A percentile compares a stretch with the other conserved stretches of the same genome.
phyloP scores from a whole-genome alignment of 2,329 filamentous ascomycete genomes.

The Cladosporium sp. region DNA sequence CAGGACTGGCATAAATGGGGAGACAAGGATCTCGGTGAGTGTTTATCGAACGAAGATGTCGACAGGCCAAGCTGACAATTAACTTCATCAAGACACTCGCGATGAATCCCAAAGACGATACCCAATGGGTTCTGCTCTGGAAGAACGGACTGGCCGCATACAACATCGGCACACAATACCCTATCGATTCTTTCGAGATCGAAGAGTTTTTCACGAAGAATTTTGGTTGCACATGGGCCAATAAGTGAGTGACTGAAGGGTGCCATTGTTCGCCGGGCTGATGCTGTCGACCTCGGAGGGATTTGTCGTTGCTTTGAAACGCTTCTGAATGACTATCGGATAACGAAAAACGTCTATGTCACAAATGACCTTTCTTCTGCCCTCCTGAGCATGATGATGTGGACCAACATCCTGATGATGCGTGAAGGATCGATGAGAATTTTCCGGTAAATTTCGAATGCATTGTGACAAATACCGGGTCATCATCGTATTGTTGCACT shows the following conservation, averaged over 20 bases:
- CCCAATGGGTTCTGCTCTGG: conserved; percentile 4
- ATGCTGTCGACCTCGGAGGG: too few relatives aligned
- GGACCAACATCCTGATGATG: too few relatives aligned
- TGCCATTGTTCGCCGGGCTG: too few relatives aligned
- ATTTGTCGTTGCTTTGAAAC: too few relatives aligned
- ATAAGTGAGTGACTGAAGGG: background rate
- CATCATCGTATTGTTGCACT: too few relatives aligned
- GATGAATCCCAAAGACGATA: conserved; percentile 10
- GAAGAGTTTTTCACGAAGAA: conserved; percentile 6
- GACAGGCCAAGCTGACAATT: background rate
- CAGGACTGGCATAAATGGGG: conserved; percentile 1
- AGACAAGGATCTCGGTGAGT: conserved; percentile 4
- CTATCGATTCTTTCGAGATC: conserved; percentile 3
- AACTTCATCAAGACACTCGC: background rate
- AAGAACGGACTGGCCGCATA: conserved; percentile 10
- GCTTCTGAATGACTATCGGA: too few relatives aligned
- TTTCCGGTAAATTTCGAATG: too few relatives aligned
- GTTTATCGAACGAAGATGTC: background rate
- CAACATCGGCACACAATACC: background rate
- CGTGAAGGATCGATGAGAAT: too few relatives aligned
- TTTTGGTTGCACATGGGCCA: conserved; percentile 2
- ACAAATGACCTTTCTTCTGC: too few relatives aligned
- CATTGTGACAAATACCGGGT: too few relatives aligned
- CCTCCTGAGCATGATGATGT: too few relatives aligned
- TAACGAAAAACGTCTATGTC: too few relatives aligned